Base-by-base conservation (phyloP, 768 basidiomycete species). In the Boletus edulis region DNA sequence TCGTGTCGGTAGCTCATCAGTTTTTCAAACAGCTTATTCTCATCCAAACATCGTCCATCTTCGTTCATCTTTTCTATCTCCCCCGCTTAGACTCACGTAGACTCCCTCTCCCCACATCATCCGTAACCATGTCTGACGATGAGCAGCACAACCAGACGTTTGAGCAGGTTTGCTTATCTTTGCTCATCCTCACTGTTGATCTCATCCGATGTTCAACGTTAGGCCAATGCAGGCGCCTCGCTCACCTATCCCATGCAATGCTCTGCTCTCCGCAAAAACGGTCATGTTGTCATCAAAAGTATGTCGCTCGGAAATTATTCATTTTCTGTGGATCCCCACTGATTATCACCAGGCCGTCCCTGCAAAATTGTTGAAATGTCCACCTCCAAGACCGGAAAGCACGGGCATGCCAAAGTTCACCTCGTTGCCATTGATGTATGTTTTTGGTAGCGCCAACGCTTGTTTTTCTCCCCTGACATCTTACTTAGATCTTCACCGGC, bases 301-400 rank as follows among this genome's bases (percentile, higher is more conserved):
- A 46, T 17, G 62, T 46, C 20, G 1, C 11, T 34, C 18, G 15
- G 14, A 24, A 20, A 15, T 11, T 41, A 41, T 42, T 20, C 37
- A 24, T 18, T 29, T 4, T 17, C 3, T 46, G 9, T 9, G 20
- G 7, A 22, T 49, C 51, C 42, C 34, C 39, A 45, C 45, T 53
- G 20, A 49, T 42, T 44, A 27, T 61, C 27, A 24, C 27, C 41
- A 89, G 88, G 80, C 64, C 86, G 94, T 65, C 95, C 95, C 62
- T 98, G 95, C 91, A 98, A 98, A 81, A 94, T 94, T 77, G 86
- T 94, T 66, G 94, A 97, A 74, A 98, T 97, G 95, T 96, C 94
- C 60, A 97, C 95, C 78, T 98, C 95, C 73, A 98, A 98, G 86
- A 96, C 94, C 46, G 95, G 96, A 67, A 98, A 98, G 85, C 96